Conservation (phyloP, 2,329 filamentous ascomycete genomes). For the Atkinsonella texensis region DNA sequence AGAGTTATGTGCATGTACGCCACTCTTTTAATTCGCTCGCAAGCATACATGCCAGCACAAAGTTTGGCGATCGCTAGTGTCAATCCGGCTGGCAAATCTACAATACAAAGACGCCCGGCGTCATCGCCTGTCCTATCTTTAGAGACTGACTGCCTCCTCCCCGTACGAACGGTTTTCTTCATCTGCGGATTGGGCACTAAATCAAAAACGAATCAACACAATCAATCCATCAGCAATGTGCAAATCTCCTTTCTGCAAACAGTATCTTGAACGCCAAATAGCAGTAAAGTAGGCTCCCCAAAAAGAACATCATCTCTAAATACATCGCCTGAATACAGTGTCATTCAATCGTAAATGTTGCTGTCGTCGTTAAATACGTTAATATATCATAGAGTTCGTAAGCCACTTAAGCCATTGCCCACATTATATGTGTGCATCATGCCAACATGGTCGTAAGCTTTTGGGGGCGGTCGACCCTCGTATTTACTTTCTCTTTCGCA, state of each 20-base stretch:
- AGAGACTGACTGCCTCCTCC: background rate
- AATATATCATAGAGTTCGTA: slow-evolving; percentile 8
- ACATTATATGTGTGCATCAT: background rate
- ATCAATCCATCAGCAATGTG: background rate
- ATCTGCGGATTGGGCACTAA: background rate
- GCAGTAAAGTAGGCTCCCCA: background rate
- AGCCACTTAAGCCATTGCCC: background rate
- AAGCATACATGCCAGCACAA: background rate
- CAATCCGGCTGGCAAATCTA: slow-evolving; percentile 6
- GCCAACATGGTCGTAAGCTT: background rate
- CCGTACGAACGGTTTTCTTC: background rate
- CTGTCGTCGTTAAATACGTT: slow-evolving; percentile 6
- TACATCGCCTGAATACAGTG: background rate
- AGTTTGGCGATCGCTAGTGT: background rate
- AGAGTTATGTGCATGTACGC: background rate
- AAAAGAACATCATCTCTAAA: background rate
- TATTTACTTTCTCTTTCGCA: background rate
- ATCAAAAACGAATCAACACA: background rate
- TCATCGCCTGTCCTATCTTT: background rate
- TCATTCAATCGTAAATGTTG: background rate
- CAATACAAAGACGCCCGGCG: slow-evolving; percentile 6
- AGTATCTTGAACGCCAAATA: background rate
- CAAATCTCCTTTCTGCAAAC: background rate
- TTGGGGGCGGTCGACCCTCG: background rate
- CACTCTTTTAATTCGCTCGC: background rate